These are phyloP conservation scores for Laburnicola sp. DNA, from an alignment of 2,329 filamentous ascomycete genomes.

Conservation along the genomic window DNA sequence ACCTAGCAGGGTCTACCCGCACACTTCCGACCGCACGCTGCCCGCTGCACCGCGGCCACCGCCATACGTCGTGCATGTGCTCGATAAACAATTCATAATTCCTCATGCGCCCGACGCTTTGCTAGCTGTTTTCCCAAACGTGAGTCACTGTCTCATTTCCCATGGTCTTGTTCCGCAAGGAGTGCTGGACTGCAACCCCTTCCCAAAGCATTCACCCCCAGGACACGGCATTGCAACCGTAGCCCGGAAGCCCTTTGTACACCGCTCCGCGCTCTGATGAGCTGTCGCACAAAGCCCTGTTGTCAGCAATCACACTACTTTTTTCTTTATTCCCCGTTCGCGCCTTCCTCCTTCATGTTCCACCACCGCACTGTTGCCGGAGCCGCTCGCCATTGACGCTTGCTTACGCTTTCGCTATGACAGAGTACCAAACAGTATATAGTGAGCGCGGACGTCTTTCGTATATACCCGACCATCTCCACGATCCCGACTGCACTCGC, in stretches of 20 bases:
- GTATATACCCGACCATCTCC: constrained; percentile 43
- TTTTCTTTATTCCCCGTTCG: constrained; percentile 15
- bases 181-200: constrained; percentile 27
- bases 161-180: constrained; percentile 35
- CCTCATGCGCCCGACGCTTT: constrained; percentile 24
- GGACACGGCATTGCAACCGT: constrained; percentile 36
- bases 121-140: constrained; percentile 29
- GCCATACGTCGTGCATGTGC: constrained; percentile 16
- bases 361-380: constrained; percentile 10
- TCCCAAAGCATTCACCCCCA: constrained; percentile 35
- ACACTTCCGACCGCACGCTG: constrained; percentile 34
- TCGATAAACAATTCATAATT: constrained; percentile 30
- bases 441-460: constrained; percentile 44
- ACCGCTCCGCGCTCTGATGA: constrained; percentile 33
- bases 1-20: constrained; percentile 37
- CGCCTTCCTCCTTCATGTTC: neutral
- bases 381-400: constrained; percentile 23
- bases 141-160: constrained; percentile 44
- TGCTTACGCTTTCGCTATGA: constrained; percentile 43
- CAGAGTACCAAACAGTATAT: constrained; percentile 45
- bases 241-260: constrained; percentile 41
- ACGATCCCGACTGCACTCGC: constrained; percentile 28
- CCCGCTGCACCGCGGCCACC: constrained; percentile 28
- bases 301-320: constrained; percentile 18
- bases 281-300: constrained; percentile 31